Base-by-base conservation (phyloP, 78 protist species). In the Cavenderia fasciculata region DNA sequence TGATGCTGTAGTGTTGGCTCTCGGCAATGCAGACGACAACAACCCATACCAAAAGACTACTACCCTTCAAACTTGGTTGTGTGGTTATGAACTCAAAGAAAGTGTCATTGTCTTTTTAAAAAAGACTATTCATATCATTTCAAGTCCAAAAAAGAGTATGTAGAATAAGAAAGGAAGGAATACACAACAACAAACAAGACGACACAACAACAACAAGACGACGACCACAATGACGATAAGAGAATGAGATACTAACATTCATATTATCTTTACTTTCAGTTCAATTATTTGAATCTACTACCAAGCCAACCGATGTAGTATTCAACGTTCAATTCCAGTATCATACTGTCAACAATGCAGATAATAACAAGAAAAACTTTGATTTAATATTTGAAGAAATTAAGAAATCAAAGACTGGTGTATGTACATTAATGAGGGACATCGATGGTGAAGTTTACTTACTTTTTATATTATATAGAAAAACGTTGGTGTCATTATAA, bases 21-120 rank as follows among this genome's bases (percentile, higher is more conserved):
- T 82, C n/a, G 90, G 90, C 57, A 18, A 14, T 57, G 79, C 90
- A n/a, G 36, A 82, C 33, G 90, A 82, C 29, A 29, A 70, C 38
- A 82, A 68, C 14, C 90, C 90, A 82, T 82, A 82, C 33, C 90
- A 82, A 82, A 82, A 82, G 41, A 43, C 56, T 40, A 51, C 65
- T 33, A 34, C 76, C 51, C 25, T 93, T 12, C 93, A 84, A 41
- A 40, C 84, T 23, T 93, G 95, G 95, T 46, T 93, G 40, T 63
- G 75, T 46, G 95, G 95, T 46, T 93, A 86, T 44, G 95, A 86
- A 66, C 23, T 93, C 16, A 74, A 63, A 41, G 95, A 93, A n/a
- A 93, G 93, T 23, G 25, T 93, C 31, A 68, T 93, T 71, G 49
- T 93, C n/a, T 79, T 93, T 47, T 57, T 69, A 54, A 85, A 93